Evolutionary conservation across 345 rosid species (phyloP).

Genomic region (Eucalyptus coolabah): DNA sequence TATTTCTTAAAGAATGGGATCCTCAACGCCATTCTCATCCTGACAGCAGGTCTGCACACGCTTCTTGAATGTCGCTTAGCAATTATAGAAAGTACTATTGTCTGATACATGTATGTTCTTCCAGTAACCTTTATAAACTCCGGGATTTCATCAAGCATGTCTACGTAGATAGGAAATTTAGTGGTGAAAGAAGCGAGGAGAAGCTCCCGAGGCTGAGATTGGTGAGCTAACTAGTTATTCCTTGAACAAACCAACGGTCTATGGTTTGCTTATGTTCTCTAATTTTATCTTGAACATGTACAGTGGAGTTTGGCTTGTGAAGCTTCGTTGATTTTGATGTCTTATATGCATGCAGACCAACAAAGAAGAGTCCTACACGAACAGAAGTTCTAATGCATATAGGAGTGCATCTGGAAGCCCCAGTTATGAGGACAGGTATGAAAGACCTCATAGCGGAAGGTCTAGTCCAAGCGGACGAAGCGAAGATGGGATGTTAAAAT

Average conservation of each 20-base stretch:
- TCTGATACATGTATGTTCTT: slow-evolving; percentile 12
- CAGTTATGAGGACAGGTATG: slow-evolving; percentile 18
- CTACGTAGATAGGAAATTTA: slow-evolving; percentile 64
- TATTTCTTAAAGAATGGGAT: slow-evolving; percentile 74
- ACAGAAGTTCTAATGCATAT: slow-evolving; percentile 17
- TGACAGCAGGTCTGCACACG: slow-evolving; percentile 54
- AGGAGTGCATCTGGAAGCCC: slow-evolving; percentile 31
- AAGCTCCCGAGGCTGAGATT: slow-evolving; percentile 27
- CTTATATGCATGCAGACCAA: slow-evolving; percentile 20
- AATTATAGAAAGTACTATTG: not conserved
- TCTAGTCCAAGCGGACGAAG: slow-evolving; percentile 19
- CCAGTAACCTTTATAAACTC: slow-evolving; percentile 60
- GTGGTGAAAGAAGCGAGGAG: slow-evolving; percentile 20
- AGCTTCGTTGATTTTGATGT: not conserved
- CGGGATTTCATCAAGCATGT: slow-evolving; percentile 82
- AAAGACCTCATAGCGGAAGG: slow-evolving; percentile 9
- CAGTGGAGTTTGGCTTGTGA: not conserved
- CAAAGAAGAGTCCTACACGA: slow-evolving; percentile 23
- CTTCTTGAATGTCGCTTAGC: not conserved
- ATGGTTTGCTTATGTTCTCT: not conserved
- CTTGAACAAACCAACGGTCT: not conserved
- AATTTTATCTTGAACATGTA: not conserved
- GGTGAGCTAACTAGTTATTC: slow-evolving; percentile 19
- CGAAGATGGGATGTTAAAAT: slow-evolving; percentile 21
- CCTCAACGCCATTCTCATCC: slow-evolving; percentile 53